Conservation (phyloP, 2,329 filamentous ascomycete genomes). For the Exophiala sp. region DNA sequence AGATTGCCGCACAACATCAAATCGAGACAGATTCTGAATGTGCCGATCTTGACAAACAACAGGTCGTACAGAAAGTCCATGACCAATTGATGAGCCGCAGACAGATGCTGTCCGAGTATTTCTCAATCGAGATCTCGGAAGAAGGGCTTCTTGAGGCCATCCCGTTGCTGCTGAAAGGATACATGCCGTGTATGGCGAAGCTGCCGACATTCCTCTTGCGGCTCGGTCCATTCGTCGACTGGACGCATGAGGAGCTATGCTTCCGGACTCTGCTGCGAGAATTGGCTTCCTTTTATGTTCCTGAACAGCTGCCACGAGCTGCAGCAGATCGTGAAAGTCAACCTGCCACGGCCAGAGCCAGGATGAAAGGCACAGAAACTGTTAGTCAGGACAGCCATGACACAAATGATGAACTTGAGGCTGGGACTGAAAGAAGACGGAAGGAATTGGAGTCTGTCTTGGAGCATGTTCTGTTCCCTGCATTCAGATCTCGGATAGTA, state of each 20-base stretch:
- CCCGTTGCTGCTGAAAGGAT: conserved; percentile 83
- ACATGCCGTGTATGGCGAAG: conserved; percentile 80
- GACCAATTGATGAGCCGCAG: conserved; percentile 68
- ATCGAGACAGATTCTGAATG: conserved; percentile 42
- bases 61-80: conserved; percentile 65
- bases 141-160: conserved; percentile 74
- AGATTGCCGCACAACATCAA: conserved; percentile 70
- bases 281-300: conserved; percentile 84
- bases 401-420: conserved; percentile 30
- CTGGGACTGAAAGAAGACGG: conserved; percentile 49
- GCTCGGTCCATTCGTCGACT: conserved; percentile 83
- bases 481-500: conserved; percentile 76
- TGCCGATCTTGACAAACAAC: conserved; percentile 42
- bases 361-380: conserved; percentile 11
- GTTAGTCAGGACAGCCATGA: background rate
- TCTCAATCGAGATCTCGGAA: conserved; percentile 76
- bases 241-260: conserved; percentile 78
- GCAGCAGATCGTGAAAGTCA: conserved; percentile 31
- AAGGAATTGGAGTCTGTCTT: conserved; percentile 69
- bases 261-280: conserved; percentile 83
- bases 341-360: conserved; percentile 8
- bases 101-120: conserved; percentile 91
- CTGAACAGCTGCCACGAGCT: conserved; percentile 69
- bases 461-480: conserved; percentile 86
- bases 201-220: conserved; percentile 83